Evolutionary conservation across 208 protist genomes (phyloP).

Genomic region (Trypanosoma melophagium): DNA sequence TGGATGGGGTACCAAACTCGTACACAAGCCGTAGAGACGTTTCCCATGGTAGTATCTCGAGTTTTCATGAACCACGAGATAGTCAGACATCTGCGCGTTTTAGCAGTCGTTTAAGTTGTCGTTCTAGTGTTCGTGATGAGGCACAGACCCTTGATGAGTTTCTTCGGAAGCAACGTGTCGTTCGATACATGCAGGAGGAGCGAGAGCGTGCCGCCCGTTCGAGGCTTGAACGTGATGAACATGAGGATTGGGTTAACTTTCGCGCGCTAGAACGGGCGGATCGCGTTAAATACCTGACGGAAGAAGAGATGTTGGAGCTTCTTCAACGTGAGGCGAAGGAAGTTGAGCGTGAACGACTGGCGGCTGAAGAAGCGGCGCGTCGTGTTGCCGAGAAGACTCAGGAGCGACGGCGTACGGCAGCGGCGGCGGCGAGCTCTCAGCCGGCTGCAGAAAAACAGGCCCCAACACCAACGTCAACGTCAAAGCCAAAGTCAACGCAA

Average conservation of each 20-base stretch:
- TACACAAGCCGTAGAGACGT: neutral
- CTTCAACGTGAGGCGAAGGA: conserved; percentile 65
- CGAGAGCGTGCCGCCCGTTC: conserved; percentile 67
- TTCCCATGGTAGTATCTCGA: conserved; percentile 7
- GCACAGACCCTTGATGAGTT: conserved; percentile 75
- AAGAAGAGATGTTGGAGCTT: conserved; percentile 67
- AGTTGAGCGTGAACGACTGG: conserved; percentile 36
- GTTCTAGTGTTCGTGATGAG: conserved; percentile 77
- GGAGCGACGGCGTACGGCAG: conserved; percentile 4
- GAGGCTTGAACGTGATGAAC: conserved; percentile 68
- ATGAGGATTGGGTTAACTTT: conserved; percentile 72
- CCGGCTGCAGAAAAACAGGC: neutral
- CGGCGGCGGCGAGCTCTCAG: neutral
- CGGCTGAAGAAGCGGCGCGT: conserved; percentile 37
- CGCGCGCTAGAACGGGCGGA: conserved; percentile 61
- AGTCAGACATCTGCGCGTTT: conserved; percentile 59
- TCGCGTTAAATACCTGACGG: conserved; percentile 72
- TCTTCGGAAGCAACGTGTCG: conserved; percentile 79
- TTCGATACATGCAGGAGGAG: conserved; percentile 86
- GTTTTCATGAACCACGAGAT: conserved; percentile 26
- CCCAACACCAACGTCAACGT: conserved; percentile 10
- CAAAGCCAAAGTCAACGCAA: conserved; percentile 13
- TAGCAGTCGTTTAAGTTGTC: conserved; percentile 65
- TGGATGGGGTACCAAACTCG: neutral
- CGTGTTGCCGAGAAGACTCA: conserved; percentile 41